A percentile compares a stretch with the other conserved stretches of the same genome.
Conservation (phyloP, 495 filamentous ascomycete species). For the Viridothelium virens region DNA sequence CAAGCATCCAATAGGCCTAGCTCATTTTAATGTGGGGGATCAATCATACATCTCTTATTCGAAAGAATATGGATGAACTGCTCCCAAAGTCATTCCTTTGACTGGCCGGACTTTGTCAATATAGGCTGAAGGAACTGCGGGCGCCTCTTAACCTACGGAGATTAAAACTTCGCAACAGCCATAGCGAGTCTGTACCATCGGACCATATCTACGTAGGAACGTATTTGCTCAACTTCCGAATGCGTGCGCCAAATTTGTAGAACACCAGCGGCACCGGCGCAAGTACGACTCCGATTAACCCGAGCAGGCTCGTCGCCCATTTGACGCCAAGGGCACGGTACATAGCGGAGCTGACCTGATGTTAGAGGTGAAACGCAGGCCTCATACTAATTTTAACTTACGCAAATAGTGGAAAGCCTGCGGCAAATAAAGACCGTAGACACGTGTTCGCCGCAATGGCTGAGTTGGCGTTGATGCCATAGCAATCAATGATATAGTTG, state of each 20-base stretch:
- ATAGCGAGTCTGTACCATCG: too few species aligned
- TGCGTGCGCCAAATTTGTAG: constrained; percentile 54
- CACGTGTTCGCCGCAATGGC: constrained; percentile 47
- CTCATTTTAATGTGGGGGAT: too few species aligned
- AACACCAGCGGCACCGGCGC: constrained; percentile 63
- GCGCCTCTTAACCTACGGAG: too few species aligned
- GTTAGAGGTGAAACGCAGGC: not conserved
- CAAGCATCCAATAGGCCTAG: too few species aligned
- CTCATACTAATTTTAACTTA: not conserved
- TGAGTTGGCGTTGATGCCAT: constrained; percentile 48
- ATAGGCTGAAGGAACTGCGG: too few species aligned
- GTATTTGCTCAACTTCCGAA: constrained; percentile 27
- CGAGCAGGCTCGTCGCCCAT: constrained; percentile 57
- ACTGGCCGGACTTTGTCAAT: too few species aligned
- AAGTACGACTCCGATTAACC: constrained; percentile 53
- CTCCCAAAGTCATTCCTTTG: too few species aligned
- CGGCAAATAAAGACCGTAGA: constrained; percentile 38
- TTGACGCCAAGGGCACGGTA: constrained; percentile 50
- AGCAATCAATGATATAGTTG: constrained; percentile 56
- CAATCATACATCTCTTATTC: too few species aligned
- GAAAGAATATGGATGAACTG: too few species aligned
- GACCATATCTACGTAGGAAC: not conserved
- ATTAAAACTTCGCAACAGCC: too few species aligned
- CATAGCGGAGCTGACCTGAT: constrained; percentile 15
- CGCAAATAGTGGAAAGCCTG: constrained; percentile 36